Base-by-base conservation (phyloP, 345 rosid genomes). In the Gynandropsis gynandra region DNA sequence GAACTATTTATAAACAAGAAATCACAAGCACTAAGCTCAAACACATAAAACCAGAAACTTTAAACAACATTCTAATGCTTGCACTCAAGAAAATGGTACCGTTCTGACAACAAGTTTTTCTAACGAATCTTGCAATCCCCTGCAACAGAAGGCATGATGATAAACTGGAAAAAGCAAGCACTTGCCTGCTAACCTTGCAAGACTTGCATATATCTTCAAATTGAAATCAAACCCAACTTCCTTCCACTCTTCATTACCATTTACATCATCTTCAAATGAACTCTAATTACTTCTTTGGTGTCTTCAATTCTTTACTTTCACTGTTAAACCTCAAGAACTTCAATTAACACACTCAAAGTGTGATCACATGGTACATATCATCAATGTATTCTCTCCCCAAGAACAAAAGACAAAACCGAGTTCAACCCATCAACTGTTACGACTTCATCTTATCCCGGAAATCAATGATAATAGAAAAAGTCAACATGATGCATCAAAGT, bases 141-240 rank as follows among this genome's bases (percentile, higher is more conserved):
- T 66, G 61, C 33, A 65, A 75, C 62, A 58, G 71, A 74, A 75
- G 80, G 76, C 39, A 46, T 73, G 88, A 79, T 53, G 70, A 73
- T 71, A 79, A 80, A 74, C 85, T 74, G 60, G 76, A n/a, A 75
- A 73, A 82, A 65, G 96, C 98, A 84, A 80, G 95, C 69, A 62
- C 96, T 72, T 63, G 84, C 89, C 96, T 84, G 93, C 98, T 80
- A 83, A 80, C 76, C 85, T 92, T 27, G 92, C 74, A 85, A 84
- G 93, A 90, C 87, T 82, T 84, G 95, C n/a, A 78, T 80, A 87
- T 81, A 79, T 87, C 98, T 78, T 81, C 98, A 80, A 74, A 85
- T 73, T 74, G 83, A 71, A 79, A 68, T 79, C 93, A 92, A 77
- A 87, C 86, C 78, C 75, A 82, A 83, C 82, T 92, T 83, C 96